Evolutionary conservation across 306 rosid species (phyloP), one percentile per base, ranked within the genome.

Genomic region (Citrullus amarus): DNA sequence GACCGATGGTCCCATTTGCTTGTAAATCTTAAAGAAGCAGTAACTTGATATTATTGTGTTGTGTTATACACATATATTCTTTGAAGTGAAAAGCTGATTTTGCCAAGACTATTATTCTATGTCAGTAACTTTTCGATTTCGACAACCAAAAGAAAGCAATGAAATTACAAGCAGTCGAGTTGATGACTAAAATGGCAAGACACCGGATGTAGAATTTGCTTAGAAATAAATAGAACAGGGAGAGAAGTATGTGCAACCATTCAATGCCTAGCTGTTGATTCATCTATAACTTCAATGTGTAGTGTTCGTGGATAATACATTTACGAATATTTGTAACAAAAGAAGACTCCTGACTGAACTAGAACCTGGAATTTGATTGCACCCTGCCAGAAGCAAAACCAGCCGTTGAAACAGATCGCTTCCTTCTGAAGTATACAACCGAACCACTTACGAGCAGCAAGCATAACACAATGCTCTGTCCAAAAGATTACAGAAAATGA

Each of bases 21-120:
- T 91, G 96, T 93, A 91, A 91, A 93, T 90, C 90, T 91, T 87
- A 78, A 72, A 68, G 85, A 90, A 82, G 89, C 96, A 83, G 85
- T 84, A 84, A 89, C 91, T 56, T 50, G 43, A 18, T 25, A 72
- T 25, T 72, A 72, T 48, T 72, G 59, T 70, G 76, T 70, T 72
- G 77, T 72, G 77, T 48, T 72, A 71, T 13, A 25, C 17, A 71
- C 48, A 71, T 48, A 46, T 72, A 72, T 72, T 72, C 77, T 72
- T 72, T 72, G 38, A 16, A 46, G 76, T 70, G 56, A 46, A 71
- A 34, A 46, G 58, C 58, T 25, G 7, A 71, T 71, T 71, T 71
- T 71, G 76, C 22, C 39, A 46, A 71, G 20, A 25, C 41, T 14
- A 13, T 22, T 14, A 13, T 22, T 46, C 39, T 11, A 4, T 43